Evolutionary conservation across 2,329 filamentous ascomycete genomes (phyloP).

Genomic region (Sclerotinia trifoliorum): DNA sequence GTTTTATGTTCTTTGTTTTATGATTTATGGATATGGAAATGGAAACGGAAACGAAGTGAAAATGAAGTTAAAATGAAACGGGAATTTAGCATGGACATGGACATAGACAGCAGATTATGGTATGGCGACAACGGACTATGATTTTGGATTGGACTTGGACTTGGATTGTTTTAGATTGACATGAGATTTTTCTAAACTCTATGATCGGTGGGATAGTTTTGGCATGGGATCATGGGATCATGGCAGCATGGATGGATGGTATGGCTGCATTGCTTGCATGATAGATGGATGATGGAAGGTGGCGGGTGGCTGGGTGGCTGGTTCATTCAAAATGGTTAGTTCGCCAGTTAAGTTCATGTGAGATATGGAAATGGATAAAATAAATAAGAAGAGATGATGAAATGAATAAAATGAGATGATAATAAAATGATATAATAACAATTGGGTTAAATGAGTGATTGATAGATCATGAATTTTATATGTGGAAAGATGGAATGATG

Average conservation of each 20-base stretch:
- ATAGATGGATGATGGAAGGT: background rate
- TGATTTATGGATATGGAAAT: conserved; percentile 4
- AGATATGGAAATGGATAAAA: background rate
- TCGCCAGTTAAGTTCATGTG: too few relatives aligned
- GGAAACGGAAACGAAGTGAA: too few relatives aligned
- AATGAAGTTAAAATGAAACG: too few relatives aligned
- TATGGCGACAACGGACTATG: background rate
- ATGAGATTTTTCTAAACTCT: background rate
- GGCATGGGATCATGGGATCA: background rate
- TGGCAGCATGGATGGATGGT: background rate
- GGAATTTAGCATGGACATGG: background rate
- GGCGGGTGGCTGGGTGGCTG: too few relatives aligned
- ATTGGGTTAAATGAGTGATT: background rate
- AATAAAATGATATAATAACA: background rate
- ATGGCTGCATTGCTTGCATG: background rate
- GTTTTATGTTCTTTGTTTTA: background rate
- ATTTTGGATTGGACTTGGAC: background rate
- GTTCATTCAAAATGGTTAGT: background rate
- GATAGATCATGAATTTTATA: background rate
- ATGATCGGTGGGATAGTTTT: background rate
- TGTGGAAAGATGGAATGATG: too few relatives aligned
- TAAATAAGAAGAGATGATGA: background rate
- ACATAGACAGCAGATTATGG: background rate
- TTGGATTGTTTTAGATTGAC: background rate
- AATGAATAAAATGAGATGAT: too few relatives aligned